Evolutionary conservation across 352 stramenopile species (phyloP).

Genomic region (Pythium guiyangense): DNA sequence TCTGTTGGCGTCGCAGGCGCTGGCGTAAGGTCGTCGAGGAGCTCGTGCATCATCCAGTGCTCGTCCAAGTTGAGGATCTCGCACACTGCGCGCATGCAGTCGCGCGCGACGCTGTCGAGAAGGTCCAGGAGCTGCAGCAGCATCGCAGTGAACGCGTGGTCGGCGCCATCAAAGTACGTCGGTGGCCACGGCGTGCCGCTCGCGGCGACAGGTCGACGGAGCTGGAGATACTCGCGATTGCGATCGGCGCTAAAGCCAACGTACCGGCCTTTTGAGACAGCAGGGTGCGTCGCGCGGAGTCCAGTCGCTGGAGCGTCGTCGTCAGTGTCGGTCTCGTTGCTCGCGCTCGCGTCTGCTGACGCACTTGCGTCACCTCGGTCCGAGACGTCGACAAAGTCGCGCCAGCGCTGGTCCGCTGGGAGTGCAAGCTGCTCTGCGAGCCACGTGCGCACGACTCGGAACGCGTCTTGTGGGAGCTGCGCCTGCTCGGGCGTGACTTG

Average conservation of each 20-base stretch:
- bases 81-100: slow-evolving; percentile 77
- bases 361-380: not conserved
- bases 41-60: slow-evolving; percentile 54
- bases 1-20: slow-evolving; percentile 16
- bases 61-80: slow-evolving; percentile 63
- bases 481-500: slow-evolving; percentile 62
- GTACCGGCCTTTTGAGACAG: slow-evolving; percentile 59
- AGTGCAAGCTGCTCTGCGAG: slow-evolving; percentile 45
- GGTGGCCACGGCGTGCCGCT: slow-evolving; percentile 80
- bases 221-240: slow-evolving; percentile 77
- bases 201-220: slow-evolving; percentile 51
- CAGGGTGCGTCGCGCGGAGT: slow-evolving; percentile 25
- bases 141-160: slow-evolving; percentile 44
- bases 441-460: slow-evolving; percentile 58
- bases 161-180: slow-evolving; percentile 47
- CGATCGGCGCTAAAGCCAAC: slow-evolving; percentile 70
- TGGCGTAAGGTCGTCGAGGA: slow-evolving; percentile 55
- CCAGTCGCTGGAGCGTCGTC: slow-evolving; percentile 8
- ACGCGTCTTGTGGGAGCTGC: slow-evolving; percentile 46
- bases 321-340: slow-evolving; percentile 5
- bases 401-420: slow-evolving; percentile 50
- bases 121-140: slow-evolving; percentile 55
- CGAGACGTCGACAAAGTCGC: slow-evolving; percentile 58
- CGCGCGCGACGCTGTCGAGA: slow-evolving; percentile 58
- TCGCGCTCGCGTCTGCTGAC: slow-evolving; percentile 7